Evolutionary conservation across 1,284 basidiomycete genomes (phyloP), one percentile per base, ranked within the genome.

Genomic region (Phylloporus sp.): DNA sequence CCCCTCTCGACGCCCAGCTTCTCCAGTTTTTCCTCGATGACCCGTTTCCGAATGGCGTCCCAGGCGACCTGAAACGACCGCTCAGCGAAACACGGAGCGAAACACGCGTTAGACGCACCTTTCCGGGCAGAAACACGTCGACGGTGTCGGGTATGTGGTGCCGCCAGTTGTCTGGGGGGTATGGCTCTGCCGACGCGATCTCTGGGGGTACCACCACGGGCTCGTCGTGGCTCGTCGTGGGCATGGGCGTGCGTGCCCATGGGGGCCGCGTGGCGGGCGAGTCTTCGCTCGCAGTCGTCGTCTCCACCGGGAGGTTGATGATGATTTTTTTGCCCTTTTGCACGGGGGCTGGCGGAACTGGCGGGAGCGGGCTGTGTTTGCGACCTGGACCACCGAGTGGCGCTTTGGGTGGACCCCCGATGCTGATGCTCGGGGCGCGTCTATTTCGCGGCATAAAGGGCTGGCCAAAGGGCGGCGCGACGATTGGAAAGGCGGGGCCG

Each of bases 111-210:
- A 37, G 67, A 64, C 53, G 53, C 66, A 93, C 93, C 87, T 90
- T 92, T 68, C 91, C 90, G n/a, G 93, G 93, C 45, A 94, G 82
- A 76, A 93, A 94, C 35, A 94, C 92, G 72, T 93, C 92, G 56
- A 94, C 83, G 2, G 88, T 87, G 68, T 84, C 78, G 3, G 92
- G 93, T 47, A 93, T 80, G 63, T 82, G 76, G 53, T 76, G 73
- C 69, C 88, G 83, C 84, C 84, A 88, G 35, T 76, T 78, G 73
- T 93, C 91, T 25, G 88, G 84, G 60, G 93, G 92, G 80, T 86
- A 91, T 25, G 81, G 72, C 62, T 89, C 88, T 53, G 82, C 83
- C 3, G 90, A 86, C 32, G 78, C 76, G 8, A 84, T 76, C 41
- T 91, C 88, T n/a, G 87, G 86, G 19, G 81, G 80, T 12, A 80